Evolutionary conservation across 2,329 filamentous ascomycete species (phyloP).

Genomic region (Aspergillus transmontanensis): DNA sequence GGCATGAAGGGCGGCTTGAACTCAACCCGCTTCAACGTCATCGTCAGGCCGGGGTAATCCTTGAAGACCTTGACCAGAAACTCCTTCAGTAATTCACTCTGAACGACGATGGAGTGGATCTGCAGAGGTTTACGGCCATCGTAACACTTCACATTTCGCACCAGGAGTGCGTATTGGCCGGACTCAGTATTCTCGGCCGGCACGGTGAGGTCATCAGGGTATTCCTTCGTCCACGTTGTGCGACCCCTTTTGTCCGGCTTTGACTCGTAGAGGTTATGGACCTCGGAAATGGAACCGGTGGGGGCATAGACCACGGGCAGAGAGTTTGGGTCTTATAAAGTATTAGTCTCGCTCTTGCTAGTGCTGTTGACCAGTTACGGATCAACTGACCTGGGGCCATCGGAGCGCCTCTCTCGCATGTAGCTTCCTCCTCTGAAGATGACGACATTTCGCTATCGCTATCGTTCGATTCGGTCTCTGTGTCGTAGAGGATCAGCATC

Average conservation of each 20-base stretch:
- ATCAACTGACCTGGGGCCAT: neutral
- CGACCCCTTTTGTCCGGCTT: constrained; percentile 55
- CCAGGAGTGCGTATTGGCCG: constrained; percentile 62
- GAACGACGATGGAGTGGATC: constrained; percentile 65
- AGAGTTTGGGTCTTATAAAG: neutral
- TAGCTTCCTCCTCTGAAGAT: neutral
- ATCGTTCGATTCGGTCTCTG: neutral
- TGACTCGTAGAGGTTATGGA: constrained; percentile 53
- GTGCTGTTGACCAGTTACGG: neutral
- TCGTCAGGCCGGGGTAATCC: constrained; percentile 63
- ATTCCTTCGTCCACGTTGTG: constrained; percentile 59
- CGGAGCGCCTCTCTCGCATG: neutral
- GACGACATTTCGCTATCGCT: neutral
- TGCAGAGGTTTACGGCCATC: constrained; percentile 63
- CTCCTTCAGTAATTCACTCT: constrained; percentile 63
- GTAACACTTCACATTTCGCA: constrained; percentile 60
- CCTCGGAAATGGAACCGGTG: constrained; percentile 37
- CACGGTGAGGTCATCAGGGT: constrained; percentile 57
- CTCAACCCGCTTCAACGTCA: constrained; percentile 61
- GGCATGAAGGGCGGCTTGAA: constrained; percentile 64
- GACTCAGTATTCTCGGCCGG: constrained; percentile 65
- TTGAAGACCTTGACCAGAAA: constrained; percentile 58
- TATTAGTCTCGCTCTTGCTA: neutral
- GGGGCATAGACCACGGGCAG: constrained; percentile 15
- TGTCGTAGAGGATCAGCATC: too few relatives aligned